phyloP scores from a whole-genome alignment of 2,329 filamentous ascomycete genomes.

The Ascomycota sp. region DNA sequence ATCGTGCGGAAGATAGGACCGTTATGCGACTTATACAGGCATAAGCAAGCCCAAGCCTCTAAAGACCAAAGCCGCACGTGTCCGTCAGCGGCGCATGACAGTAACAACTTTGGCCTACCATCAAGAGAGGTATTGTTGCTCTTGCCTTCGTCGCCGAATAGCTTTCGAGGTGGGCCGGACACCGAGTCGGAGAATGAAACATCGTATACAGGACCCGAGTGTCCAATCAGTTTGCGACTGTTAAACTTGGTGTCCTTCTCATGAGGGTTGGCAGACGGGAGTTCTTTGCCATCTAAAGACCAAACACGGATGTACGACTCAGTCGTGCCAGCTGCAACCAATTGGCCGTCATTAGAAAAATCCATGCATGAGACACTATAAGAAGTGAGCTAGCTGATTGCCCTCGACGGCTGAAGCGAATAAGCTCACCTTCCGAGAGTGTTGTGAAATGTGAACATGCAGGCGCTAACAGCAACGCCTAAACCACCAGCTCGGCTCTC shows the following conservation, averaged over 20 bases:
- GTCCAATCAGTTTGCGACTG: conserved; percentile 62
- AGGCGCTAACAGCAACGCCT: conserved; percentile 66
- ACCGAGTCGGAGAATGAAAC: conserved; percentile 69
- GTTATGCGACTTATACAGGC: conserved; percentile 84
- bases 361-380: conserved; percentile 62
- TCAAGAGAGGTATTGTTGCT: conserved; percentile 22
- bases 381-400: not conserved
- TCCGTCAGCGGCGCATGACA: conserved; percentile 75
- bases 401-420: no score
- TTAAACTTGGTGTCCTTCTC: conserved; percentile 39
- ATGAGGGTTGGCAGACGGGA: conserved; percentile 43
- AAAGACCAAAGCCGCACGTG: conserved; percentile 85
- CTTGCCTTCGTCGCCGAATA: conserved; percentile 29
- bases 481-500: conserved; percentile 67
- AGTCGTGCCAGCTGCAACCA: conserved; percentile 74
- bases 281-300: conserved; percentile 68
- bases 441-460: conserved; percentile 98
- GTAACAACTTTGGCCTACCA: conserved; percentile 49
- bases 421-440: conserved; percentile 60
- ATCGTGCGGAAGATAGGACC: conserved; percentile 73
- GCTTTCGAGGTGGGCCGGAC: conserved; percentile 25
- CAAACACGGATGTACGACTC: conserved; percentile 94
- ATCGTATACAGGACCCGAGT: conserved; percentile 73
- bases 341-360: conserved; percentile 75
- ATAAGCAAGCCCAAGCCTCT: conserved; percentile 78